phyloP scores from a whole-genome alignment of 768 basidiomycete genomes.

The Lepiota brunneoincarnata region DNA sequence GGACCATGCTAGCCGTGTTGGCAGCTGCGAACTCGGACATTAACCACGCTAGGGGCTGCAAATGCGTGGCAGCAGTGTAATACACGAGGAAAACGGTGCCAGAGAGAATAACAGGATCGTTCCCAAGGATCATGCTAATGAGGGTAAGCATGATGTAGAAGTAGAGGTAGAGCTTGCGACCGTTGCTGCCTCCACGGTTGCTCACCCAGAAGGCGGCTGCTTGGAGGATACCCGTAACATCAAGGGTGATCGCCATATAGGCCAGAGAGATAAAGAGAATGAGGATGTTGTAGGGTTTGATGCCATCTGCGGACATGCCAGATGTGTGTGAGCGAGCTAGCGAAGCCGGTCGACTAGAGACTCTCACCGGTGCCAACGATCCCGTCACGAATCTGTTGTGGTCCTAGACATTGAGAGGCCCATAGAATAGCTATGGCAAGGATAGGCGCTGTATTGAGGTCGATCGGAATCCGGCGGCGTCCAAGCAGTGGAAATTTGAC shows the following conservation, averaged over 20 bases:
- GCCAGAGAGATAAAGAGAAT: constrained; percentile 90
- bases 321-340: not conserved
- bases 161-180: constrained; percentile 70
- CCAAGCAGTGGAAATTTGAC: constrained; percentile 30
- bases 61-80: constrained; percentile 67
- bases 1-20: constrained; percentile 72
- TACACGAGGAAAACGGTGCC: constrained; percentile 91
- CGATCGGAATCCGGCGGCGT: constrained; percentile 32
- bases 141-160: constrained; percentile 83
- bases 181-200: constrained; percentile 71
- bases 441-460: constrained; percentile 55
- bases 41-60: constrained; percentile 62
- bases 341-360: not conserved
- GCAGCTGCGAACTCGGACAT: constrained; percentile 77
- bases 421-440: constrained; percentile 49
- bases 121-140: constrained; percentile 80
- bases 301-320: constrained; percentile 44
- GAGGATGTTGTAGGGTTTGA: constrained; percentile 91
- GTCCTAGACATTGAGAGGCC: constrained; percentile 53
- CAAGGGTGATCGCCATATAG: constrained; percentile 90
- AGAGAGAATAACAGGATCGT: constrained; percentile 91
- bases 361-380: constrained; percentile 51
- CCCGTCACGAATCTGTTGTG: constrained; percentile 59
- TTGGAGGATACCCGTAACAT: constrained; percentile 83
- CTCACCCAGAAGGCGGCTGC: constrained; percentile 89